Evolutionary conservation across 2,329 filamentous ascomycete species (phyloP), one percentile per base, ranked within the genome.

Genomic region (Aspergillus amoenus): DNA sequence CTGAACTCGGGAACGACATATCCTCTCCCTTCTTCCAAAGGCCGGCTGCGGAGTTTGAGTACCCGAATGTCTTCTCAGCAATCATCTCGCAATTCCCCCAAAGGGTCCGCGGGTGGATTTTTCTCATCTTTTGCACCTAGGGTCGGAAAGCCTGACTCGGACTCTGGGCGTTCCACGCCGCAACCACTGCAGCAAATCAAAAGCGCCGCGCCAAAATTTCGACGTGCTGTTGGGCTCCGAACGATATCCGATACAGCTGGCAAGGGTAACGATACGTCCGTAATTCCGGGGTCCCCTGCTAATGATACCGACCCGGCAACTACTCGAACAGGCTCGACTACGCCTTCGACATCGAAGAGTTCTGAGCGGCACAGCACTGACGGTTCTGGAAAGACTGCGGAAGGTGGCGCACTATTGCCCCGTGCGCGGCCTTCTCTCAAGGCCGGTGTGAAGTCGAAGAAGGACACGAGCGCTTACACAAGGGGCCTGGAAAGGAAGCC

Each of bases 381-480:
- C 65, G 78, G 80, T 1, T 81, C 83, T 47, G 76, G 76, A 32
- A 79, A 79, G 57, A 72, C 73, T n/a, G 69, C 72, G 1, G 76
- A 77, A 4, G 82, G 82, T 3, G 73, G 80, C 3, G 72, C 78
- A 24, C 77, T 70, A 76, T 79, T 69, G 74, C 77, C 64, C 55
- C 78, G 66, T 73, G 82, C 67, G 82, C 88, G 82, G 34, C 74
- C 76, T 5, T 73, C 76, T 1, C 76, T 77, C 17, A 78, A 77
- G 43, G 74, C 75, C 2, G 75, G 73, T 11, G 74, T 77, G 47
- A 93, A 93, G 75, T 85, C 87, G 51, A 99, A 99, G 79, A 95
- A 97, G 72, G 88, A 91, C 57, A 99, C 94, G 0, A 97, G 93
- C 68, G 94, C 94, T 1, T 99, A 97, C 74, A 90, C 88, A 17